Percentiles rank a stretch among this genome's conserved stretches.
These are phyloP conservation scores for Metschnikowia colocasiae DNA, from an alignment of 805 yeast species.

Conservation along the genomic window DNA sequence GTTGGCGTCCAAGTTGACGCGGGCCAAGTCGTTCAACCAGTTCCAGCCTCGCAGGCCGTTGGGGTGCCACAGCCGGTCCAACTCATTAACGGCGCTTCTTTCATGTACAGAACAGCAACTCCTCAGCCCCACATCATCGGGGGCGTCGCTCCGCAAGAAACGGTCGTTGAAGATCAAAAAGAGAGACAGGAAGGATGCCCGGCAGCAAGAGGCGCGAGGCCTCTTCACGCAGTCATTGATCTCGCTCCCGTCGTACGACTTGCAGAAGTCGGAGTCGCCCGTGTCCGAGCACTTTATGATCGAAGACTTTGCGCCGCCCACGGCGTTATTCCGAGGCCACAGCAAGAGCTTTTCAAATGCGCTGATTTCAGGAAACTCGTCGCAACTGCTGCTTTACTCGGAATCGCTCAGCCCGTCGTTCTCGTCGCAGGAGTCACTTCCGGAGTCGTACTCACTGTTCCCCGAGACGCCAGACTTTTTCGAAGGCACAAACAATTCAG, in stretches of 20 bases:
- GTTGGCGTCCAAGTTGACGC: slow-evolving; percentile 40
- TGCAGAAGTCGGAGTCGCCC: slow-evolving; percentile 9
- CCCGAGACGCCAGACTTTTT: slow-evolving; percentile 26
- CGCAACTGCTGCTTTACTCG: slow-evolving; percentile 27
- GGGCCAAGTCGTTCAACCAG: slow-evolving; percentile 37
- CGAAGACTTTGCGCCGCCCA: slow-evolving; percentile 19
- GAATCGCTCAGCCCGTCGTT: slow-evolving; percentile 23
- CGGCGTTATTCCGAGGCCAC: slow-evolving; percentile 17
- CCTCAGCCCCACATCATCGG: slow-evolving; percentile 5
- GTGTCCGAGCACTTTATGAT: slow-evolving; percentile 10
- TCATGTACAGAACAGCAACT: slow-evolving; percentile 8
- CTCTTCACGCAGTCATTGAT: slow-evolving; percentile 14
- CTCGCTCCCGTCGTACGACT: slow-evolving; percentile 6
- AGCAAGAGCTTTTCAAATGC: slow-evolving; percentile 16
- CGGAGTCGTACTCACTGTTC: slow-evolving; percentile 25
- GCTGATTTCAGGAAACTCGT: slow-evolving; percentile 29
- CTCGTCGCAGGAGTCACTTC: slow-evolving; percentile 30
- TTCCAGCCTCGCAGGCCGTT: slow-evolving; percentile 16
- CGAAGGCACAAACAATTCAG: slow-evolving; percentile 15
- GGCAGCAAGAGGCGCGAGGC: slow-evolving; percentile 1
- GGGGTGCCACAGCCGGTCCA: slow-evolving; percentile 15
- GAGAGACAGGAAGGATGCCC: slow-evolving; percentile 9
- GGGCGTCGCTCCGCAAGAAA: slow-evolving; percentile 11
- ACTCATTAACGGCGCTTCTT: slow-evolving; percentile 16
- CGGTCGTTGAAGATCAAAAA: slow-evolving; percentile 16